Evolutionary conservation across 257 asterid species (phyloP), one percentile per base, ranked within the genome.

Genomic region (Fraxinus quadrangulata): DNA sequence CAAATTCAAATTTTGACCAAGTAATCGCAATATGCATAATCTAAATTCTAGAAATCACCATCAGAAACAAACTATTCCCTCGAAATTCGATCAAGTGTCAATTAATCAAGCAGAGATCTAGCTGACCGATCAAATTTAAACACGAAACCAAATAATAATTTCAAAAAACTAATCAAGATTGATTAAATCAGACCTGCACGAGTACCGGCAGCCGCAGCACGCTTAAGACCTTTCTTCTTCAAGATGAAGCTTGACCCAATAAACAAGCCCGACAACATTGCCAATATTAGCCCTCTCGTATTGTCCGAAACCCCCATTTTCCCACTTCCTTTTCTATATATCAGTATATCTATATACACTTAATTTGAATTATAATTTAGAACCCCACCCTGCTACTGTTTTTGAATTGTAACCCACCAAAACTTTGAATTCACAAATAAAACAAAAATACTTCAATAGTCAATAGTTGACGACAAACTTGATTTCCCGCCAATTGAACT

Each of bases 171-270:
- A 16, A 26, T 23, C 34, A 11, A 63, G 67, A 61, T 9, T 23
- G 36, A 67, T 23, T 1, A 0, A 37, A 11, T 36, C 34, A 56
- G 26, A 93, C 98, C 97, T 81, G 98, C 97, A 1, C 91, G 88
- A 56, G 89, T 80, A 30, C 96, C 97, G 79, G 89, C 91, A 61
- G 93, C 90, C 72, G 96, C 96, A 79, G 99, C 97, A 42, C 97
- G 95, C 47, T 77, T 87, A 21, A 94, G 92, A 70, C 99, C 97
- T 89, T 92, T 94, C 94, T 92, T 92, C 92, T 94, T 94, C 85
- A 94, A 82, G 61, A 91, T 90, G 72, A 94, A 94, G 81, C 99
- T 94, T 51, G 96, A 79, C 34, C 99, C 99, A 4, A 92, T 87
- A 67, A 94, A 94, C 88, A 94, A 91, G 86, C 99, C 85, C 75